These are phyloP conservation scores for Mortierella sp. DNA, from an alignment of 371 early-diverging fungal species.

Conservation along the genomic window DNA sequence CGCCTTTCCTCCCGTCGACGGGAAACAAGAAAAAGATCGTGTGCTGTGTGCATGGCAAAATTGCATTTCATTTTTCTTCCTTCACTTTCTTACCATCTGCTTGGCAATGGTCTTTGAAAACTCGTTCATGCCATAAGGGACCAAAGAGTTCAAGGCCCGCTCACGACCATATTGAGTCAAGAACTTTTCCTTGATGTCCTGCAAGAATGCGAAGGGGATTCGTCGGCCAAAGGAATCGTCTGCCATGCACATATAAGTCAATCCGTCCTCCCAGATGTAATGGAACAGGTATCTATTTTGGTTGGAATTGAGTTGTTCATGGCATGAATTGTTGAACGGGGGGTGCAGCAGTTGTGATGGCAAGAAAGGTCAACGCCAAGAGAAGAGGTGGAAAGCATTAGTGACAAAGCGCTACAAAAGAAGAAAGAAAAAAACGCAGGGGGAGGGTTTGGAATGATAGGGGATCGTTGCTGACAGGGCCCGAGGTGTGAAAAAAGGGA, in stretches of 20 bases:
- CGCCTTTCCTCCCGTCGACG: neutral
- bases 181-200: conserved; percentile 83
- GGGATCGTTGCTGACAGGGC: neutral
- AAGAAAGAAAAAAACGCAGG: neutral
- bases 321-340: neutral
- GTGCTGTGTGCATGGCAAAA: neutral
- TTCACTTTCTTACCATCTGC: conserved; percentile 76
- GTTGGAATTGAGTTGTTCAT: neutral
- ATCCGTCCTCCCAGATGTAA: conserved; percentile 84
- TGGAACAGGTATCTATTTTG: conserved; percentile 85
- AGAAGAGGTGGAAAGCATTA: neutral
- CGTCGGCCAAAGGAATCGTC: conserved; percentile 91
- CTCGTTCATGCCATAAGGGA: conserved; percentile 86
- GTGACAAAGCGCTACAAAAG: neutral
- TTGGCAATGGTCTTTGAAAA: conserved; percentile 84
- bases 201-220: conserved; percentile 91
- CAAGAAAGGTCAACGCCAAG: neutral
- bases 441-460: neutral
- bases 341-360: neutral
- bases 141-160: conserved; percentile 66
- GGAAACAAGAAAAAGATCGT: neutral
- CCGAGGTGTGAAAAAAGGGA: neutral
- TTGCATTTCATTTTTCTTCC: too few relatives aligned
- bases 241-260: conserved; percentile 92
- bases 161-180: conserved; percentile 70